Evolutionary conservation across 257 asterid species (phyloP), one percentile per base, ranked within the genome.

Genomic region (Lavandula angustifolia): DNA sequence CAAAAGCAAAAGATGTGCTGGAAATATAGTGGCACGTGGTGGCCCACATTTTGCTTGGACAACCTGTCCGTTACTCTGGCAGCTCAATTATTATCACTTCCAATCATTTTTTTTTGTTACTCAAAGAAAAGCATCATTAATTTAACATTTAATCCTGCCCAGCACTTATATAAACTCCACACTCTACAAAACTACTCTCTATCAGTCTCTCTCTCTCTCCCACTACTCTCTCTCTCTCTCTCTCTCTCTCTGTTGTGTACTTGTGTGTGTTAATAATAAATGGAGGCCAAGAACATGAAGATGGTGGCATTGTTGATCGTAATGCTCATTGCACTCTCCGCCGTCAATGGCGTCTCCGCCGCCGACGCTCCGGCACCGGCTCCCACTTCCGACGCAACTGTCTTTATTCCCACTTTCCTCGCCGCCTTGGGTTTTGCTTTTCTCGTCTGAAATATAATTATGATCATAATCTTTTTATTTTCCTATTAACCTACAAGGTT

Each of bases 311-410:
- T 79, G 53, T 43, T 76, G 70, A 56, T 78, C 63, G 73, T 81
- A 33, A 32, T 67, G 80, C 40, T 77, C 70, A 12, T 80, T 73
- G 69, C 88, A 1, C 61, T 73, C 80, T 73, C 84, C 68, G 53
- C 81, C 83, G 58, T 75, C 16, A 79, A 70, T 37, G 79, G 81
- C 32, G 85, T 79, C 70, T 27, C 82, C 48, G 85, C 87, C 31
- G 80, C 84, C 1, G 79, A 73, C 11, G 77, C 80, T 46, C 88
- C 92, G 11, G 86, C 92, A 0, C 88, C 92, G 0, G 56, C 81
- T 8, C 91, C 91, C 7, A 10, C 78, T 42, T 85, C 92, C 50
- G 87, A 72, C 42, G 87, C 85, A 27, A 6, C 87, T 9, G 17
- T 62, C 47, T 85, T 85, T 37, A 57, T 80, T 34, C 88, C 92